These are phyloP conservation scores for Populus ilicifolia DNA, from an alignment of 345 rosid species.

Conservation along the genomic window DNA sequence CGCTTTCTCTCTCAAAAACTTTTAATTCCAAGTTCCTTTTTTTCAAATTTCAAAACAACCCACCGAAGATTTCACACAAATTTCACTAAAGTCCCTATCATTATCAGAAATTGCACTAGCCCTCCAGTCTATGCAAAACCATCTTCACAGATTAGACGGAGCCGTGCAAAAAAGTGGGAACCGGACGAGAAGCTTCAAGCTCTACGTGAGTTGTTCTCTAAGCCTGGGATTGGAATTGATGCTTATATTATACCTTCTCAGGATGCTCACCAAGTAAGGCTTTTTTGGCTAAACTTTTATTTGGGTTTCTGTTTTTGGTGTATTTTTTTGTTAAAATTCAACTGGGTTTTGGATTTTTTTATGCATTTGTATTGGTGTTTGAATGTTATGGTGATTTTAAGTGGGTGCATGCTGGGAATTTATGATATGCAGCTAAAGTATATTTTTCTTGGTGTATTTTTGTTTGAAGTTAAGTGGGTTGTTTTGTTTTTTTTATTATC, in stretches of 20 bases:
- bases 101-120: slow-evolving; percentile 34
- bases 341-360: slow-evolving; percentile 1
- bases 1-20: slow-evolving; percentile 27
- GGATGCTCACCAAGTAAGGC: slow-evolving; percentile 67
- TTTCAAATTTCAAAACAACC: slow-evolving; percentile 26
- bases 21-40: slow-evolving; percentile 29
- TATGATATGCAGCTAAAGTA: background rate
- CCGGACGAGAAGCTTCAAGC: slow-evolving; percentile 71
- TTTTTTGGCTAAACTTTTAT: background rate
- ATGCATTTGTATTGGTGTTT: background rate
- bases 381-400: background rate
- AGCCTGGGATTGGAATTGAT: slow-evolving; percentile 73
- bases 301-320: background rate
- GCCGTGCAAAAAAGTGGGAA: slow-evolving; percentile 24
- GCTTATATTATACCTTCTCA: slow-evolving; percentile 95
- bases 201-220: slow-evolving; percentile 57
- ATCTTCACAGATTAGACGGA: slow-evolving; percentile 57
- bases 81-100: slow-evolving; percentile 22
- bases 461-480: no score
- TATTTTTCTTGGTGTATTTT: no score
- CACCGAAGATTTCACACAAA: slow-evolving; percentile 18
- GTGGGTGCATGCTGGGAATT: background rate
- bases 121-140: slow-evolving; percentile 67
- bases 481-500: no score
- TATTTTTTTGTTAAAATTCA: background rate